Conservation (phyloP, 2,329 filamentous ascomycete species). For the Plenodomus lindquistii region DNA sequence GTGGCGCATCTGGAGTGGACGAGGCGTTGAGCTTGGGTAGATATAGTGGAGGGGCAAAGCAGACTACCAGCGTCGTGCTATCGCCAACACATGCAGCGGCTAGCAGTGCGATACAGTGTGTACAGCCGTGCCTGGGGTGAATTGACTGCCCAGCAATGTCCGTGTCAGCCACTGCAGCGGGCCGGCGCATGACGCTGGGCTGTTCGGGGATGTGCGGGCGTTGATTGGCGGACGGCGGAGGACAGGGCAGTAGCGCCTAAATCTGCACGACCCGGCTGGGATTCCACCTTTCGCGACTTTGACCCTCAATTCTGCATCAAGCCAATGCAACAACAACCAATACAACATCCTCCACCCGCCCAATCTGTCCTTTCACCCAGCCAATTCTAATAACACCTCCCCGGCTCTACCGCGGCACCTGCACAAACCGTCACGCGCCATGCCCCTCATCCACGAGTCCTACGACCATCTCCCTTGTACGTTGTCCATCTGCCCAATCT, state of each 20-base stretch:
- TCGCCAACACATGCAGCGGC: neutral
- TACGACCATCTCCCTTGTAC: slow-evolving; percentile 83
- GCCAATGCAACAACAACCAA: slow-evolving; percentile 1
- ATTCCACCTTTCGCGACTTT: slow-evolving; percentile 6
- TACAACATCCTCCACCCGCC: neutral
- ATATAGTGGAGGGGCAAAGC: neutral
- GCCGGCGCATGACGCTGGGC: slow-evolving; percentile 18
- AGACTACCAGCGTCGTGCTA: neutral
- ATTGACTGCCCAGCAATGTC: neutral
- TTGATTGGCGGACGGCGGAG: slow-evolving; percentile 13
- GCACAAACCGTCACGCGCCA: slow-evolving; percentile 39
- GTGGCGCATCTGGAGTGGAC: slow-evolving; percentile 11
- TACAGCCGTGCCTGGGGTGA: neutral
- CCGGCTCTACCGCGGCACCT: neutral
- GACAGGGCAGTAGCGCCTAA: slow-evolving; percentile 12
- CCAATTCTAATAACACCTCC: neutral
- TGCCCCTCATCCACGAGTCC: slow-evolving; percentile 70
- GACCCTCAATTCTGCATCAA: slow-evolving; percentile 17
- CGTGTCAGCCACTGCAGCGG: neutral
- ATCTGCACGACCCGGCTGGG: slow-evolving; percentile 9
- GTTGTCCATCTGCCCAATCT: slow-evolving; percentile 25
- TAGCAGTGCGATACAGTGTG: neutral
- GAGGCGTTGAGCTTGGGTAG: neutral
- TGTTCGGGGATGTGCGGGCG: slow-evolving; percentile 4
- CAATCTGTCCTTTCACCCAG: neutral